These are phyloP conservation scores for Entophlyctis helioformis DNA, from an alignment of 192 early-diverging fungal species.

Conservation along the genomic window DNA sequence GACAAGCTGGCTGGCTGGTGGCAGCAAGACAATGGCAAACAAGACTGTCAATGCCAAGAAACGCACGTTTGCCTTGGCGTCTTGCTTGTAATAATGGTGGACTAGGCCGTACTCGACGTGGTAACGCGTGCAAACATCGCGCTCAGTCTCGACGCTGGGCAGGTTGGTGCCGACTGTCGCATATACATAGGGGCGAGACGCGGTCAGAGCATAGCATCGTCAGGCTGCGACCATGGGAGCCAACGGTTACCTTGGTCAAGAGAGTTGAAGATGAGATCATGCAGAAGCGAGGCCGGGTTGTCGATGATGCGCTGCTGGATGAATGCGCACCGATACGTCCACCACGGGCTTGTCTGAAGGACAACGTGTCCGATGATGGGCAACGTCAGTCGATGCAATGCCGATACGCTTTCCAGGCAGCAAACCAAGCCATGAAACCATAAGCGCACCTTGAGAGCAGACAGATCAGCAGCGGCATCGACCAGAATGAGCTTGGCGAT, in stretches of 20 bases:
- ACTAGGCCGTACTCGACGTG: constrained; percentile 71
- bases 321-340: constrained; percentile 59
- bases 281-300: constrained; percentile 47
- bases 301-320: constrained; percentile 69
- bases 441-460: neutral
- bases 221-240: neutral
- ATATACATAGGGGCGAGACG: no score
- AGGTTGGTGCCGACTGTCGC: neutral
- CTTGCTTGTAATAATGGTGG: constrained; percentile 63
- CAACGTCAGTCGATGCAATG: neutral
- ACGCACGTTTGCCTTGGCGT: constrained; percentile 40
- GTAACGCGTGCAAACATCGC: constrained; percentile 47
- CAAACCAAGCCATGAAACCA: no score
- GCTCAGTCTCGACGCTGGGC: constrained; percentile 10
- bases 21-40: neutral
- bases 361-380: neutral
- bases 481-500: constrained; percentile 57
- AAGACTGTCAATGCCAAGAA: neutral
- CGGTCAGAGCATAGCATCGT: neutral
- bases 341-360: constrained; percentile 47
- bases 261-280: constrained; percentile 24
- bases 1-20: neutral
- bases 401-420: neutral
- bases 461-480: constrained; percentile 21
- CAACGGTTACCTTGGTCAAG: constrained; percentile 6